phyloP scores from a whole-genome alignment of 805 yeast genomes.

The Lipomyces oligophaga region DNA sequence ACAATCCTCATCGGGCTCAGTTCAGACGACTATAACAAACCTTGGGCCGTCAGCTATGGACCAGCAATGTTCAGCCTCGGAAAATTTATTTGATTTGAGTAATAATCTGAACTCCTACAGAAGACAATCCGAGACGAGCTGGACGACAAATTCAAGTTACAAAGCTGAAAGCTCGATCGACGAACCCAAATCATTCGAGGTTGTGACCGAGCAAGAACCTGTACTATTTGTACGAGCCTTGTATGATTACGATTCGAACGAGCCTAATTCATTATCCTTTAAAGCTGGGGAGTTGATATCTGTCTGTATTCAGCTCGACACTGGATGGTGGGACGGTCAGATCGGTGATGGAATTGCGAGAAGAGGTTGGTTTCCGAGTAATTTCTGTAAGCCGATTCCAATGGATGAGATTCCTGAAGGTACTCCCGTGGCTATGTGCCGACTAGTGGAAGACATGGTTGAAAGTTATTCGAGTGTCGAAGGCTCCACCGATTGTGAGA shows the following conservation, averaged over 20 bases:
- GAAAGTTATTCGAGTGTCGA: slow-evolving; percentile 3
- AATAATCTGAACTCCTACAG: no score
- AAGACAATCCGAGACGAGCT: no score
- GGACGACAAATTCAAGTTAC: no score
- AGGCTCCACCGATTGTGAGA: slow-evolving; percentile 3
- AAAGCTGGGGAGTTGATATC: slow-evolving; percentile 39
- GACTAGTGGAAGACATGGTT: slow-evolving; percentile 4
- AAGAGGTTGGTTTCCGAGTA: slow-evolving; percentile 46
- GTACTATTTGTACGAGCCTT: slow-evolving; percentile 63
- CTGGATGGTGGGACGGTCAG: slow-evolving; percentile 48
- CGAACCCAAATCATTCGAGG: no score
- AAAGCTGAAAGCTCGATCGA: no score
- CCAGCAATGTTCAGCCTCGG: no score
- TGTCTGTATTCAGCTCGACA: slow-evolving; percentile 39
- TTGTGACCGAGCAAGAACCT: slow-evolving; percentile 14
- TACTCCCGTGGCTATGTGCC: slow-evolving; percentile 4
- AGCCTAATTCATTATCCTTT: slow-evolving; percentile 51
- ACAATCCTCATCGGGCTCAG: no score
- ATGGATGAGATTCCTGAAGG: slow-evolving; percentile 6
- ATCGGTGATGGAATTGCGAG: slow-evolving; percentile 33
- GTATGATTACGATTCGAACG: slow-evolving; percentile 72
- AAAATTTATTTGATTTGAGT: no score
- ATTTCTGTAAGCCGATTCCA: slow-evolving; percentile 45
- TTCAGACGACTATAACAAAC: no score
- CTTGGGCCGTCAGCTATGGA: no score